phyloP scores from a whole-genome alignment of 169 alveolate species.

The Cyclospora cayetanensis region DNA sequence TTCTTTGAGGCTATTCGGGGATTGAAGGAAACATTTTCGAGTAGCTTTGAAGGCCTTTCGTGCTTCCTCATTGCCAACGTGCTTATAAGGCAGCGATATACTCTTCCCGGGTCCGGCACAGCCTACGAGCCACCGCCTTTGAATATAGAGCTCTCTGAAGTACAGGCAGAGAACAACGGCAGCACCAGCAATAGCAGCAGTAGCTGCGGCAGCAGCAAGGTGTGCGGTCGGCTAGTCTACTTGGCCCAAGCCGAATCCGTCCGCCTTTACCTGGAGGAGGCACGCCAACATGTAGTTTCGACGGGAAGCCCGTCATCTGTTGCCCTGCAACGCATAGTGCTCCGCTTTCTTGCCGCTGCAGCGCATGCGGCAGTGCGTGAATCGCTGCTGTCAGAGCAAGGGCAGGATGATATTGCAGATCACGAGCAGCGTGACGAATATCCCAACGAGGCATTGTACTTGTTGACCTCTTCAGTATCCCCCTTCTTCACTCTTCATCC shows the following conservation, averaged over 20 bases:
- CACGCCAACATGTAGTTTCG: neutral
- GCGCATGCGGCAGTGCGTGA: neutral
- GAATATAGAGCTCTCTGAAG: neutral
- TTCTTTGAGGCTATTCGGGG: conserved; percentile 55
- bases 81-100: conserved; percentile 8
- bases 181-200: neutral
- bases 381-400: neutral
- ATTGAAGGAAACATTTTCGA: neutral
- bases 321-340: conserved; percentile 26
- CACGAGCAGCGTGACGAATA: neutral
- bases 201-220: neutral
- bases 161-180: neutral
- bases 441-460: neutral
- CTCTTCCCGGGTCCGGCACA: conserved; percentile 28
- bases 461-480: conserved; percentile 6
- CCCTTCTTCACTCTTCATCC: conserved; percentile 26
- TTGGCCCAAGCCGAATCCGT: conserved; percentile 41
- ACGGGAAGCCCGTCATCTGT: conserved; percentile 40
- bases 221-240: conserved; percentile 37
- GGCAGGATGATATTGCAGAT: conserved; percentile 24
- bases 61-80: conserved; percentile 47
- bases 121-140: conserved; percentile 44
- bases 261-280: conserved; percentile 30
- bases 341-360: conserved; percentile 47
- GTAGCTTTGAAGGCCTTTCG: conserved; percentile 9